Evolutionary conservation across 2,329 filamentous ascomycete species (phyloP).

Genomic region (Aureobasidium sp.): DNA sequence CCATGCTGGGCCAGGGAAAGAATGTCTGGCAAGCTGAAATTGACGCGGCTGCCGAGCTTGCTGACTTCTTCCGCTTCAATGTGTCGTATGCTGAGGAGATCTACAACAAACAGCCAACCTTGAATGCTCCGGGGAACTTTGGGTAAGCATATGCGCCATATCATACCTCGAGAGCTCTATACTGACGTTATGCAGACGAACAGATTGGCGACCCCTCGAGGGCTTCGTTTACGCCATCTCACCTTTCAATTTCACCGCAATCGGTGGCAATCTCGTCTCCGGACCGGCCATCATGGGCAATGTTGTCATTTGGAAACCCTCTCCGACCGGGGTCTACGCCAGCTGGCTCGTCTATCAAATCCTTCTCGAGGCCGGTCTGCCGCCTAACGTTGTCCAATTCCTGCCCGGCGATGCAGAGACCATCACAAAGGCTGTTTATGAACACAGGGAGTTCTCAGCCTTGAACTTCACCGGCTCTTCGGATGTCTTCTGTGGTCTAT

Average conservation of each 20-base stretch:
- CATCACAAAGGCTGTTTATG: constrained; percentile 28
- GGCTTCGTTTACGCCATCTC: constrained; percentile 35
- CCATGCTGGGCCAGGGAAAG: constrained; percentile 35
- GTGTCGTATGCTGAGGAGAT: constrained; percentile 27
- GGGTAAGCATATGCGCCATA: background rate
- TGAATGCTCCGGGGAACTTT: constrained; percentile 17
- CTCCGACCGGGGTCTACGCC: constrained; percentile 26
- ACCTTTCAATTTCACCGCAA: constrained; percentile 37
- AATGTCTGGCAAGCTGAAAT: constrained; percentile 34
- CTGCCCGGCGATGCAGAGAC: constrained; percentile 30
- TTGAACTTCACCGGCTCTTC: constrained; percentile 32
- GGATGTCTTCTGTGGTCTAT: constrained; percentile 30
- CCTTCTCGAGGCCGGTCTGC: constrained; percentile 33
- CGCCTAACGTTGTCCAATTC: constrained; percentile 31
- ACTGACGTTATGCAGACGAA: constrained; percentile 15
- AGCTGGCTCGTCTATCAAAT: constrained; percentile 32
- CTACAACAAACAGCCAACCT: constrained; percentile 28
- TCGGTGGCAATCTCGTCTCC: constrained; percentile 30
- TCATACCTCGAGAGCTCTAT: background rate
- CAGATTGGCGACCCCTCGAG: constrained; percentile 32
- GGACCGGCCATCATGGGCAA: constrained; percentile 32
- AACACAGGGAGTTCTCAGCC: constrained; percentile 30
- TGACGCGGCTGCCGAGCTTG: constrained; percentile 28
- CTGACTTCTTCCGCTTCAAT: constrained; percentile 31
- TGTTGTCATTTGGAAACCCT: constrained; percentile 36